Evolutionary conservation across 306 rosid genomes (phyloP).

Genomic region (Neltuma alba): DNA sequence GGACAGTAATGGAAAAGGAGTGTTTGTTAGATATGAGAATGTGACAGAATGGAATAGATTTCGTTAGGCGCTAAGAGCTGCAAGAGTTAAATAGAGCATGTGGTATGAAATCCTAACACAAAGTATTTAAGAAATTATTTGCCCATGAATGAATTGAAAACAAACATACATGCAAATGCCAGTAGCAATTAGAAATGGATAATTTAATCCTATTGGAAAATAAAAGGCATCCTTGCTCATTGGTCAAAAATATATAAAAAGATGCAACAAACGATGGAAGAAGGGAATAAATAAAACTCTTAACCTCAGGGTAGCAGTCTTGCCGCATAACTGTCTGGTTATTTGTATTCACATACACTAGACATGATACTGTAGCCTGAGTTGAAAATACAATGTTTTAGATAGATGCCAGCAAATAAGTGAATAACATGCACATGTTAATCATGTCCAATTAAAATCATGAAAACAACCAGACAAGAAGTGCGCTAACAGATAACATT

Average conservation of each 20-base stretch:
- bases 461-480: constrained; percentile 18
- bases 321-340: constrained; percentile 66
- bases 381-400: constrained; percentile 18
- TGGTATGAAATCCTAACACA: neutral
- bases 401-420: neutral
- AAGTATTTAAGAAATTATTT: neutral
- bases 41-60: constrained; percentile 13
- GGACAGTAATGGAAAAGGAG: neutral
- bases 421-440: neutral
- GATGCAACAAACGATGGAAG: neutral
- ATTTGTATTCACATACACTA: constrained; percentile 58
- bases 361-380: constrained; percentile 82
- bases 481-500: neutral
- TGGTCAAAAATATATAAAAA: constrained; percentile 7
- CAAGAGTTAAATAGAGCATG: neutral
- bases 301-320: constrained; percentile 85
- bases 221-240: neutral
- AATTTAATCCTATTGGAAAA: constrained; percentile 2
- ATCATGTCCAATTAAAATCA: neutral
- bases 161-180: constrained; percentile 4
- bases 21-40: neutral
- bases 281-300: constrained; percentile 27
- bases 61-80: constrained; percentile 10
- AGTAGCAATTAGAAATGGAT: neutral
- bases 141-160: constrained; percentile 2